These are phyloP conservation scores for Thamnidium elegans DNA, from an alignment of 192 early-diverging fungal genomes.

Conservation along the genomic window DNA sequence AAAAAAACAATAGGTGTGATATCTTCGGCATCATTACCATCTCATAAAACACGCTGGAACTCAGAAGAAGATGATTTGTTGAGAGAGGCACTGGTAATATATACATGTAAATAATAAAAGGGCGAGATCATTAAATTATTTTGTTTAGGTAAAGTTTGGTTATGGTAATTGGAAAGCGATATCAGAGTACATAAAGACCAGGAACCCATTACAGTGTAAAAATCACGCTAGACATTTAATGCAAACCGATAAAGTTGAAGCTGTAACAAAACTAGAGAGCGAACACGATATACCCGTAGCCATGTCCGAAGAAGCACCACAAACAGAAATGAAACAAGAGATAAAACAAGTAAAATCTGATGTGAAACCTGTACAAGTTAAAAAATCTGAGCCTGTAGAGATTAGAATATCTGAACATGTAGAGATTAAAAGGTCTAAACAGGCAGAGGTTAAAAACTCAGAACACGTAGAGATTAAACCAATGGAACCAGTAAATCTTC, in stretches of 20 bases:
- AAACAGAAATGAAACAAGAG: not conserved
- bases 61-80: slow-evolving; percentile 53
- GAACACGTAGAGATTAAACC: too few relatives aligned
- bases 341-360: too few relatives aligned
- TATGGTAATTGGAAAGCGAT: slow-evolving; percentile 59
- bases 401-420: too few relatives aligned
- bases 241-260: not conserved
- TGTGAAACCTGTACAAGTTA: too few relatives aligned
- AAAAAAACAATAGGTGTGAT: too few relatives aligned
- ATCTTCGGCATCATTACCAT: slow-evolving; percentile 45
- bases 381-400: too few relatives aligned
- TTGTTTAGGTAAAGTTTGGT: slow-evolving; percentile 41
- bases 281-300: not conserved
- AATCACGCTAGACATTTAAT: slow-evolving; percentile 59
- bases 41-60: slow-evolving; percentile 59
- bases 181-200: slow-evolving; percentile 45
- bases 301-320: not conserved
- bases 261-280: not conserved
- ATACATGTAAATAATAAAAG: not conserved
- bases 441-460: too few relatives aligned
- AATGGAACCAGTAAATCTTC: too few relatives aligned
- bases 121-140: not conserved
- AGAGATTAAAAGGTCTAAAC: too few relatives aligned
- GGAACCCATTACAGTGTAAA: slow-evolving; percentile 60
- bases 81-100: slow-evolving; percentile 49